Evolutionary conservation across 352 stramenopile species (phyloP), one percentile per base, ranked within the genome.

Genomic region (Thraustochytrium sp.): DNA sequence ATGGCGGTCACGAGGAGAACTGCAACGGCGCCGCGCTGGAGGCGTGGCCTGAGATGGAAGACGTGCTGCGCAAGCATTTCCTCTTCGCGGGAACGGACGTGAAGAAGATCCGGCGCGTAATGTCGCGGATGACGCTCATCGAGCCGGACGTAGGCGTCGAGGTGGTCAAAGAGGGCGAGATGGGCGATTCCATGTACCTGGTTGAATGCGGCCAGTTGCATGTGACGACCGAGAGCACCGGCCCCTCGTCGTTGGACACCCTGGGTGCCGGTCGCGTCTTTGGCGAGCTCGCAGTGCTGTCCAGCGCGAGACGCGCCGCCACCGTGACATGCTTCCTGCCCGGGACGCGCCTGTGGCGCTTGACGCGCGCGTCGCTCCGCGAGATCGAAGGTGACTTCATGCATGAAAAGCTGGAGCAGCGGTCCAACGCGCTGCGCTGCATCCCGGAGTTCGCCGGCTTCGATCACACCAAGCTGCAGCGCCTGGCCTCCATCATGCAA

Each of bases 251-350:
- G 11, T 2, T 80, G 23, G 68, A 80, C 34, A 5, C 5, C 5
- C 68, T 80, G 26, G 68, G 68, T 31, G 26, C 34, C 8, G 53
- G 53, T 11, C 46, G 68, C 18, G 91, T 93, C 4, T 98, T 98
- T 88, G 95, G 95, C 48, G 96, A 98, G 86, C 87, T 98, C 2
- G 94, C 94, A 3, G 84, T 98, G 63, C 87, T 98, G 18, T 97
- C 96, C 87, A 97, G 98, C 85, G 94, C 92, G 88, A 94, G 93
- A 8, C 93, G 96, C 82, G 94, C 94, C 0, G 96, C 96, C 9
- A 97, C 94, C 84, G 96, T 96, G 64, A 65, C 68, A 3, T 42
- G 16, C 21, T 16, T 26, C 68, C 11, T 21, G 26, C 21, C 34
- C 23, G 68, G 31, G 23, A 51, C 68, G 37, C 29, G 68, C 23